Conservation (phyloP, 108 stramenopile species). For the Discostella stelligeroides region DNA sequence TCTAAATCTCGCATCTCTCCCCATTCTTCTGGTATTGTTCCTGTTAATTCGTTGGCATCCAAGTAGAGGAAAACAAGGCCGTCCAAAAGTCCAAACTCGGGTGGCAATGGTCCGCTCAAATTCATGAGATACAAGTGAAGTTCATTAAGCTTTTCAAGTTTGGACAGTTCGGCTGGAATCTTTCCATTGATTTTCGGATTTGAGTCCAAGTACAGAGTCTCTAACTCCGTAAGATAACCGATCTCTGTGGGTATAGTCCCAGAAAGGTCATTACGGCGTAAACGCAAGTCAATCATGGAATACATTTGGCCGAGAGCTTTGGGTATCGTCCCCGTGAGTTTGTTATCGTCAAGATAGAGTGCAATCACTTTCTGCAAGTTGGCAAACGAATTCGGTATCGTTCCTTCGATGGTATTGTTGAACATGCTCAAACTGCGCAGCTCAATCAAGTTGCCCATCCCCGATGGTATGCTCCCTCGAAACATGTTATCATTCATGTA, state of each 20-base stretch:
- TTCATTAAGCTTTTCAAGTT: constrained; percentile 42
- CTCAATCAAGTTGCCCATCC: constrained; percentile 44
- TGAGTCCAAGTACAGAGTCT: constrained; percentile 46
- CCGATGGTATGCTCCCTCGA: constrained; percentile 56
- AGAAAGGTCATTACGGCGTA: constrained; percentile 26
- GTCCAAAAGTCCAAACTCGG: constrained; percentile 53
- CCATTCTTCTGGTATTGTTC: constrained; percentile 49
- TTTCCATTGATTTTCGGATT: constrained; percentile 56
- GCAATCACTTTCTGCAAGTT: constrained; percentile 42
- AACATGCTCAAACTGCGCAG: constrained; percentile 42
- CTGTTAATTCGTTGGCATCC: constrained; percentile 45
- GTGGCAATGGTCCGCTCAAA: constrained; percentile 67
- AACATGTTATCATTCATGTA: constrained; percentile 56
- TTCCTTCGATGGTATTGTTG: constrained; percentile 37
- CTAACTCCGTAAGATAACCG: constrained; percentile 23
- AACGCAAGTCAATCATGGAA: constrained; percentile 42
- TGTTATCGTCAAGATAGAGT: constrained; percentile 55
- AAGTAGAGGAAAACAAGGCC: constrained; percentile 41
- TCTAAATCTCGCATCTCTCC: constrained; percentile 45
- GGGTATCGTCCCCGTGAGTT: constrained; percentile 64
- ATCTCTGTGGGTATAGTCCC: constrained; percentile 49
- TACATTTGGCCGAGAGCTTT: constrained; percentile 41
- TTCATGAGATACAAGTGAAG: constrained; percentile 48
- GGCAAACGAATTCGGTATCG: constrained; percentile 38
- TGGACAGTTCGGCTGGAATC: constrained; percentile 56